These are phyloP conservation scores for Skeletonema grethae DNA, from an alignment of 108 stramenopile genomes.

Conservation along the genomic window DNA sequence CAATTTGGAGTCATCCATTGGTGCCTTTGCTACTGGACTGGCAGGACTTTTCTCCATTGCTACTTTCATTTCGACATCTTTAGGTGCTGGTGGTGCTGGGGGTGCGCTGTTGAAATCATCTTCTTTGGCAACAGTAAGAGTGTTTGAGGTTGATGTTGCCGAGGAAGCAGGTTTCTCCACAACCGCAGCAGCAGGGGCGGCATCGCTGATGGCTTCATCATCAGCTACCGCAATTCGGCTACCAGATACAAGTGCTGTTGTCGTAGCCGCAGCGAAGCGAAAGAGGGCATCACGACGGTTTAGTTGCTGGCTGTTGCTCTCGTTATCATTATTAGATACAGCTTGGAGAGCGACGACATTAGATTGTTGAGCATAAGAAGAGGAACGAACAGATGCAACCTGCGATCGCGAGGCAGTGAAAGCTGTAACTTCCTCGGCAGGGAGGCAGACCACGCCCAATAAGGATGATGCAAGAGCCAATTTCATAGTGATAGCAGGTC, in stretches of 20 bases:
- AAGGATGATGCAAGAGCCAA: neutral
- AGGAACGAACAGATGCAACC: neutral
- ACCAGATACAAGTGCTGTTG: neutral
- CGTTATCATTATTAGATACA: neutral
- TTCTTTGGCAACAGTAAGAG: neutral
- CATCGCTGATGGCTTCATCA: neutral
- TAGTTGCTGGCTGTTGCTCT: neutral
- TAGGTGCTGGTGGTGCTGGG: neutral
- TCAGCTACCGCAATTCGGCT: neutral
- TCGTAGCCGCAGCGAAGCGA: neutral
- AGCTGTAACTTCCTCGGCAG: neutral
- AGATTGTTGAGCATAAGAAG: neutral
- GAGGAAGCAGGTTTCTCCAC: neutral
- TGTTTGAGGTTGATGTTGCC: neutral
- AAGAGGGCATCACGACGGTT: slow-evolving; percentile 1
- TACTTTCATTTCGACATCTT: neutral
- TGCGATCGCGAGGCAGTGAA: neutral
- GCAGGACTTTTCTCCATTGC: slow-evolving; percentile 3
- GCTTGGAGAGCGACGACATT: neutral
- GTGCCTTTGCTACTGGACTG: neutral
- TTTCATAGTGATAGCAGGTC: neutral
- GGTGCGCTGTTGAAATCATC: neutral
- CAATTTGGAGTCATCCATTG: neutral
- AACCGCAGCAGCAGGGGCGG: neutral
- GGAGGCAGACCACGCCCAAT: neutral